Percentiles rank a stretch among this genome's conserved stretches.
These are phyloP conservation scores for Chenopodium album DNA, from an alignment of 148 eudicot species.

Conservation along the genomic window DNA sequence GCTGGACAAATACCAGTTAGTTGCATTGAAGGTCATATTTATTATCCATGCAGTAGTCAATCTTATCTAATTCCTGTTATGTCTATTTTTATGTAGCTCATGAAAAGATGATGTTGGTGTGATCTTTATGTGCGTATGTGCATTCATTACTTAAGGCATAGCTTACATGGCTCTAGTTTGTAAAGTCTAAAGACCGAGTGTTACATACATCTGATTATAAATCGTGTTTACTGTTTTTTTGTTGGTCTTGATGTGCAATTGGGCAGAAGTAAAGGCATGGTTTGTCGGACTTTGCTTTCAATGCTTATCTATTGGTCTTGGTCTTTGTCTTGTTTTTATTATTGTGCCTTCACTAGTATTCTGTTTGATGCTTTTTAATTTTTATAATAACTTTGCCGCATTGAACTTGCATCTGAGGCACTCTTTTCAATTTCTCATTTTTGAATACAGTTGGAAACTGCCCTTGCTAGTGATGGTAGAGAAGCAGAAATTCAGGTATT, in stretches of 20 bases:
- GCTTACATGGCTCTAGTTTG: background rate
- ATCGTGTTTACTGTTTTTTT: background rate
- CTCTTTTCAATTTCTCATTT: background rate
- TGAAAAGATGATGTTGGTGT: background rate
- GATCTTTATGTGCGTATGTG: background rate
- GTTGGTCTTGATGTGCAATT: background rate
- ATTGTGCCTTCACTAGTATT: background rate
- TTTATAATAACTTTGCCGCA: background rate
- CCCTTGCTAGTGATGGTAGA: conserved; percentile 51
- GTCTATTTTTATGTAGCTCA: background rate
- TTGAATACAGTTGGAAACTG: conserved; percentile 64
- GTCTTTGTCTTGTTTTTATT: background rate
- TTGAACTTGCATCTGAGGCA: conserved; percentile 16
- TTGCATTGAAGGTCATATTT: conserved; percentile 70
- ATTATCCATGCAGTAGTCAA: background rate
- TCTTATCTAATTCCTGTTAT: background rate
- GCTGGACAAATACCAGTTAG: conserved; percentile 75
- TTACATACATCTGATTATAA: background rate
- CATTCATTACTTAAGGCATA: background rate
- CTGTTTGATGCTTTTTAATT: background rate
- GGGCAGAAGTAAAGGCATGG: background rate
- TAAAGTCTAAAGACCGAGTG: background rate
- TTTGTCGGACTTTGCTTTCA: background rate
- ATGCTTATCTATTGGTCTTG: background rate
- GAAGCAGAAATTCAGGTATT: conserved; percentile 87